phyloP scores from a whole-genome alignment of 2,329 filamentous ascomycete species.

The Epichloe sibirici region DNA sequence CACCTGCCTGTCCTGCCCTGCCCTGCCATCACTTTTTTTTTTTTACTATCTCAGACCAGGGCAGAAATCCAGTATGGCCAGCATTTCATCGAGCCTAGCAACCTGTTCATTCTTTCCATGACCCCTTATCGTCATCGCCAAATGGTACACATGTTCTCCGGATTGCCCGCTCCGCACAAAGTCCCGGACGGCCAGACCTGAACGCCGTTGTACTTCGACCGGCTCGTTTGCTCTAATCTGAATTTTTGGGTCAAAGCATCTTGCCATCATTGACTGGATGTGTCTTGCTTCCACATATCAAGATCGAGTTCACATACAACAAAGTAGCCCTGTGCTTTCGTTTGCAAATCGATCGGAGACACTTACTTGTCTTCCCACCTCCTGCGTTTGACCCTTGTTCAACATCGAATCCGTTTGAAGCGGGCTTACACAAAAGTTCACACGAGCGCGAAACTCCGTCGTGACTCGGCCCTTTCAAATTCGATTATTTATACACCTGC shows the following conservation, averaged over 20 bases:
- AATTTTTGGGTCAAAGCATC: neutral
- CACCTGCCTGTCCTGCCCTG: neutral
- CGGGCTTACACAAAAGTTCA: neutral
- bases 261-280: no score
- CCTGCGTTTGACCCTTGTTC: conserved; percentile 3
- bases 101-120: neutral
- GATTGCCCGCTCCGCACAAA: neutral
- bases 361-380: neutral
- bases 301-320: neutral
- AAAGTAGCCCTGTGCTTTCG: neutral
- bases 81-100: neutral
- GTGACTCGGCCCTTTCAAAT: neutral
- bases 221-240: neutral
- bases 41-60: neutral
- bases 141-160: neutral
- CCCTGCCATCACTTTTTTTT: neutral
- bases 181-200: neutral
- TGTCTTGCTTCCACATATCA: neutral
- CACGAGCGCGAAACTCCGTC: neutral
- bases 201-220: neutral
- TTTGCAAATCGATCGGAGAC: conserved; percentile 1
- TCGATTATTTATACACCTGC: neutral
- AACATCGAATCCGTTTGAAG: conserved; percentile 2
- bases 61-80: neutral
- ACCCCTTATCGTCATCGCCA: neutral